A percentile compares a stretch with the other conserved stretches of the same genome.
phyloP scores from a whole-genome alignment of 2,329 filamentous ascomycete species.

The Tympanopsis confertula region DNA sequence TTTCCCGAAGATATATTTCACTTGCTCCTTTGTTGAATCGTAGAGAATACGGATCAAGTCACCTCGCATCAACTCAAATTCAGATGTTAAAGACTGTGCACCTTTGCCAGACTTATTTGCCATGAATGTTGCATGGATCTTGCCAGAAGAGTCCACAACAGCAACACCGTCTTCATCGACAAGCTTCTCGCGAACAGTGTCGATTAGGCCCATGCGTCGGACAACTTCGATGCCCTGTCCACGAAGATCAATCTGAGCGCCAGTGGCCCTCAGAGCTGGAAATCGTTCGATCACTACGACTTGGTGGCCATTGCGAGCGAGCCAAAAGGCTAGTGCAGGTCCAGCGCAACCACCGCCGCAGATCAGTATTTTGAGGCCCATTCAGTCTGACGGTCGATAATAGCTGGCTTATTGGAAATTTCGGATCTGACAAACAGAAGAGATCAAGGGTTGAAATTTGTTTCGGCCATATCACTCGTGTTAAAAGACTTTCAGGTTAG shows the following conservation, averaged over 20 bases:
- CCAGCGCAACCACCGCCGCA: slow-evolving; percentile 32
- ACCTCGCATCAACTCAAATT: slow-evolving; percentile 49
- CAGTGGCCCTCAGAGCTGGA: slow-evolving; percentile 20
- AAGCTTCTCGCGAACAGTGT: slow-evolving; percentile 17
- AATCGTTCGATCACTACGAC: slow-evolving; percentile 32
- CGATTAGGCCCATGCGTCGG: slow-evolving; percentile 24
- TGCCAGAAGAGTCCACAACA: slow-evolving; percentile 27
- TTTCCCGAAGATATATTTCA: slow-evolving; percentile 16
- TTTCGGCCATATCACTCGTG: too few species aligned
- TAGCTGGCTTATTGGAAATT: too few species aligned
- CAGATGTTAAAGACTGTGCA: slow-evolving; percentile 26
- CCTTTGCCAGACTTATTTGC: slow-evolving; percentile 21
- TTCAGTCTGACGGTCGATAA: too few species aligned
- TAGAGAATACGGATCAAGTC: slow-evolving; percentile 38
- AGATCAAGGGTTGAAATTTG: too few species aligned
- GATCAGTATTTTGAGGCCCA: slow-evolving; percentile 36
- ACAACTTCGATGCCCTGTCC: slow-evolving; percentile 25
- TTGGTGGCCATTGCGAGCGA: slow-evolving; percentile 20
- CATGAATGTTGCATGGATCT: slow-evolving; percentile 30
- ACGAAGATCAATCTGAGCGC: slow-evolving; percentile 33
- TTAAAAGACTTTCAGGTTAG: too few species aligned
- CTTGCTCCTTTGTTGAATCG: slow-evolving; percentile 12
- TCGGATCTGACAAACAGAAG: too few species aligned
- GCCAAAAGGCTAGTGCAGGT: slow-evolving; percentile 26
- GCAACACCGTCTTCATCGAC: too few species aligned